Percentiles rank a stretch among this genome's conserved stretches.
Evolutionary conservation across 331 rosid species (phyloP).

Genomic region (Pyracantha coccinea): DNA sequence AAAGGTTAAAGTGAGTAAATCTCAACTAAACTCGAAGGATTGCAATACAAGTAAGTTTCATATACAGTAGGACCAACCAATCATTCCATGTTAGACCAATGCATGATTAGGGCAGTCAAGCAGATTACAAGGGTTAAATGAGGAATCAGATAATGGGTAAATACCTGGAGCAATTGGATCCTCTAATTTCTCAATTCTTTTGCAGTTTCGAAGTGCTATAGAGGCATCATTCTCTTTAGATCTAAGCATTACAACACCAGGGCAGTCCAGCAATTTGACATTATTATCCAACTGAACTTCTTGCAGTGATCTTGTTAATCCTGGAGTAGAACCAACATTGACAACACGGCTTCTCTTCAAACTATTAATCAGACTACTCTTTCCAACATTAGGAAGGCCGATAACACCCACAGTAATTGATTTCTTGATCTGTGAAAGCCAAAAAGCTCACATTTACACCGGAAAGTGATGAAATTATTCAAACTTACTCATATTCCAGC

Average conservation of each 20-base stretch:
- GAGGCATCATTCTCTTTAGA: conserved; percentile 63
- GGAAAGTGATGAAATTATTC: neutral
- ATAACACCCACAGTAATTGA: conserved; percentile 89
- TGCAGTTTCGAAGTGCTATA: conserved; percentile 78
- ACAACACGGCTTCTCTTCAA: conserved; percentile 74
- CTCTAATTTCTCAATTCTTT: conserved; percentile 82
- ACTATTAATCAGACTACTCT: conserved; percentile 90
- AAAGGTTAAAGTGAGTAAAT: conserved; percentile 12
- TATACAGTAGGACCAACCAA: neutral
- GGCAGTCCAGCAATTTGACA: conserved; percentile 92
- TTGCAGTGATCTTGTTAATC: conserved; percentile 93
- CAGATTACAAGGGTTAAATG: neutral
- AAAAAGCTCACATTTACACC: neutral
- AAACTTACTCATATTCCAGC: neutral
- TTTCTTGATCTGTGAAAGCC: conserved; percentile 62
- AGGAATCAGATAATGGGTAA: neutral
- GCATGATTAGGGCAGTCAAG: neutral
- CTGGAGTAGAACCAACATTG: conserved; percentile 90
- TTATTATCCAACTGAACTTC: conserved; percentile 92
- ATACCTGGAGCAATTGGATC: conserved; percentile 89
- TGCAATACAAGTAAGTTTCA: neutral
- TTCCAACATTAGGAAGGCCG: conserved; percentile 97
- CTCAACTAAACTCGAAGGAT: neutral
- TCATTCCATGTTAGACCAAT: neutral
- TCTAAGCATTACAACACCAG: conserved; percentile 94